Evolutionary conservation across 257 asterid genomes (phyloP).

Genomic region (Solanum virginianum): DNA sequence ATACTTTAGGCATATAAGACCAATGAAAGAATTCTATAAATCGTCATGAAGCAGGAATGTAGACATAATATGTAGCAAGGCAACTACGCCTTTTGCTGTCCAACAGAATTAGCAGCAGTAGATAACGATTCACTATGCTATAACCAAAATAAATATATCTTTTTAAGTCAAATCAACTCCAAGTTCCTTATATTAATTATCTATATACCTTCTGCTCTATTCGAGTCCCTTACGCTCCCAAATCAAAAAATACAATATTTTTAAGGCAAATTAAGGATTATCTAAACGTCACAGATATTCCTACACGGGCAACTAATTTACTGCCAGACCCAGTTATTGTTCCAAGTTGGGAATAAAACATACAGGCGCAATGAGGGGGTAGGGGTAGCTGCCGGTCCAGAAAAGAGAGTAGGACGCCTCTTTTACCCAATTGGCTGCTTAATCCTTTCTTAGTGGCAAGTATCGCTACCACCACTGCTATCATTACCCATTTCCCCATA

Average conservation of each 20-base stretch:
- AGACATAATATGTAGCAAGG: background rate
- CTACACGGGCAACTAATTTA: background rate
- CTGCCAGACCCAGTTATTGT: too few species aligned
- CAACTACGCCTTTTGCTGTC: background rate
- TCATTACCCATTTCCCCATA: constrained; percentile 22
- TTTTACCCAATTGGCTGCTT: constrained; percentile 26
- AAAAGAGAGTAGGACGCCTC: background rate
- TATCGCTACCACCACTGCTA: constrained; percentile 29
- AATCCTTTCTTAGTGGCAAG: constrained; percentile 13
- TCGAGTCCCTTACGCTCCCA: background rate
- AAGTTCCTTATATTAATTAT: background rate
- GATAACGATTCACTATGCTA: background rate
- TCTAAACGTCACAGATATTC: background rate
- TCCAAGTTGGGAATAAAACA: too few species aligned
- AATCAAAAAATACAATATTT: background rate
- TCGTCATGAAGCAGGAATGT: too few species aligned
- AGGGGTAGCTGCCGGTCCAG: too few species aligned
- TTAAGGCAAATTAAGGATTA: background rate
- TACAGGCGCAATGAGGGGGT: too few species aligned
- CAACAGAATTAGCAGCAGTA: background rate
- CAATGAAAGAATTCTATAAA: background rate
- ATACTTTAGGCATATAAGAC: background rate
- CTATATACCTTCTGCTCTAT: background rate
- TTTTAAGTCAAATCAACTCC: background rate
- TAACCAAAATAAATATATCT: background rate